Conservation (phyloP, 2,329 filamentous ascomycete species). For the Plectosphaerella sp. region DNA sequence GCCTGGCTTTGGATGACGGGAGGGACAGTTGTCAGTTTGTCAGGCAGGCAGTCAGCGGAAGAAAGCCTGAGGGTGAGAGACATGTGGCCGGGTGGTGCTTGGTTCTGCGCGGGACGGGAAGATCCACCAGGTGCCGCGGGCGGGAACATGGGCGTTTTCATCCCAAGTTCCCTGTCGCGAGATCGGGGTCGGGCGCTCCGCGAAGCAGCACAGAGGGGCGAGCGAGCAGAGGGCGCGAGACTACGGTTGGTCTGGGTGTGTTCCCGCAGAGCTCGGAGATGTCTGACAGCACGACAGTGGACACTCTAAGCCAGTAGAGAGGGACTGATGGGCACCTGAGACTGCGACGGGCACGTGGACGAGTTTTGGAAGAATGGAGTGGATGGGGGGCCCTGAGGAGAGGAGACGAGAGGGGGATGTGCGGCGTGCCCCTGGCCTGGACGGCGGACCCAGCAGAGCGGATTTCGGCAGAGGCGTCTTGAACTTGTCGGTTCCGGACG, state of each 20-base stretch:
- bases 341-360: neutral
- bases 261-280: no score
- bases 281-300: no score
- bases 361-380: no score
- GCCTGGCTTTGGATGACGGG: no score
- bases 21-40: neutral
- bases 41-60: neutral
- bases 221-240: neutral
- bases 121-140: neutral
- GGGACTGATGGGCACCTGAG: neutral
- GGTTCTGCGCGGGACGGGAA: neutral
- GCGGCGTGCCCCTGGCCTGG: no score
- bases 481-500: no score
- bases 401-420: no score
- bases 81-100: neutral
- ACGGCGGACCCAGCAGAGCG: no score
- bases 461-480: no score
- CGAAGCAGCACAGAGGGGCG: neutral
- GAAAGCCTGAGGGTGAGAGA: neutral
- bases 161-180: neutral
- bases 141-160: neutral
- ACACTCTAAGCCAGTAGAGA: no score
- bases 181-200: neutral
- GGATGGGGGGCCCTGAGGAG: no score
- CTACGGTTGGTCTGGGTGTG: neutral